Conservation (phyloP, 768 basidiomycete species). For the Fomitopsis pulvina region DNA sequence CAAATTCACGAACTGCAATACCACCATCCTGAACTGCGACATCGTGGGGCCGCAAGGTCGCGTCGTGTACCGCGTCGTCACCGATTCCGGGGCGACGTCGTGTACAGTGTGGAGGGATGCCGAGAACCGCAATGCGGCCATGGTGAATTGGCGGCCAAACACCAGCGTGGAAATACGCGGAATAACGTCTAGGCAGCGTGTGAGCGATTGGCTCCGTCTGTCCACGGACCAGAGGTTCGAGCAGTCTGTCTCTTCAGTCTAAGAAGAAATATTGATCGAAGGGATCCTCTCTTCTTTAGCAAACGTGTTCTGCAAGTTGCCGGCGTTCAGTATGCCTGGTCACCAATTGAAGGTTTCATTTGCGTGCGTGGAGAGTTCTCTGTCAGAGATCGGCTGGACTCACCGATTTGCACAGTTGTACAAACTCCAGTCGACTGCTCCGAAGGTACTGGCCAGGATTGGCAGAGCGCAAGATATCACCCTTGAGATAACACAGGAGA, state of each 20-base stretch:
- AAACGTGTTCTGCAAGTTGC: slow-evolving; percentile 44
- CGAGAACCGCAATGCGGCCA: slow-evolving; percentile 40
- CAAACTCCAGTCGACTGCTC: slow-evolving; percentile 28
- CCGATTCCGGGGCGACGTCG: slow-evolving; percentile 42
- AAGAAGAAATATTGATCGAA: neutral
- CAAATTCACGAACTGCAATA: slow-evolving; percentile 44
- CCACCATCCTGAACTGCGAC: slow-evolving; percentile 47
- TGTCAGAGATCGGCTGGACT: neutral
- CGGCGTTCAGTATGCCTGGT: slow-evolving; percentile 48
- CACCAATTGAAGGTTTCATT: slow-evolving; percentile 45
- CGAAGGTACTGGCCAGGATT: slow-evolving; percentile 39
- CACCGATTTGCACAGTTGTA: slow-evolving; percentile 35
- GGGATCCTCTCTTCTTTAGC: slow-evolving; percentile 5
- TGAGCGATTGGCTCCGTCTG: slow-evolving; percentile 48
- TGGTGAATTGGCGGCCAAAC: slow-evolving; percentile 50
- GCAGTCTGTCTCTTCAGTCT: neutral
- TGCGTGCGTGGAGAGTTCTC: slow-evolving; percentile 33
- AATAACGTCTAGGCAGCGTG: slow-evolving; percentile 39
- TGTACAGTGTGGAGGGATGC: slow-evolving; percentile 48
- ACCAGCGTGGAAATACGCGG: slow-evolving; percentile 49
- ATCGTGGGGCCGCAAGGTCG: slow-evolving; percentile 46
- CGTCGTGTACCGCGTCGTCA: slow-evolving; percentile 42
- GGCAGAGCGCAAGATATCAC: slow-evolving; percentile 38
- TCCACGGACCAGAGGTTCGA: slow-evolving; percentile 40
- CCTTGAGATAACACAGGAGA: slow-evolving; percentile 51